These are phyloP conservation scores for Saussurea involucrata DNA, from an alignment of 129 eudicot genomes.

Conservation along the genomic window DNA sequence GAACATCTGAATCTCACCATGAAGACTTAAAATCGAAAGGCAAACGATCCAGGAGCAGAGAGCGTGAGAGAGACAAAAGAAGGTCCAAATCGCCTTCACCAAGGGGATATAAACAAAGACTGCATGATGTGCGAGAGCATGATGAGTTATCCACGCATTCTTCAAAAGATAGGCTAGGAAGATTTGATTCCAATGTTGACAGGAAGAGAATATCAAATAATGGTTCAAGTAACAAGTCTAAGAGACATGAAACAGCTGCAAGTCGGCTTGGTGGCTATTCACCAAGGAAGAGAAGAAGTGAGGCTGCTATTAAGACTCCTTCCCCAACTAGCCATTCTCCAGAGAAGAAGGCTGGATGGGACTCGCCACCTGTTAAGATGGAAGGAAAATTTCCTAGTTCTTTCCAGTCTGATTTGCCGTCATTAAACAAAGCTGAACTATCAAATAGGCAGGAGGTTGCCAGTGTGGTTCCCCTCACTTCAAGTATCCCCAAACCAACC, in stretches of 20 bases:
- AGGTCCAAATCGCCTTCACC: slow-evolving; percentile 60
- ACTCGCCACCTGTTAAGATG: slow-evolving; percentile 41
- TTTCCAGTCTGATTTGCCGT: slow-evolving; percentile 20
- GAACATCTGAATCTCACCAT: slow-evolving; percentile 28
- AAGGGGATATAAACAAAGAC: slow-evolving; percentile 44
- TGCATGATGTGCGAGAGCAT: slow-evolving; percentile 45
- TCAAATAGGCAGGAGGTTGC: slow-evolving; percentile 31
- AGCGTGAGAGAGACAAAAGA: slow-evolving; percentile 56
- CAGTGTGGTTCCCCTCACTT: slow-evolving; percentile 23
- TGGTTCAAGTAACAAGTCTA: slow-evolving; percentile 55
- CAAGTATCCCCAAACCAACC: slow-evolving; percentile 35
- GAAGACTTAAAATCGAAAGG: slow-evolving; percentile 60
- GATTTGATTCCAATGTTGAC: slow-evolving; percentile 48
- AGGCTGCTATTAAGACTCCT: slow-evolving; percentile 76
- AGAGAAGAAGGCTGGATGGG: slow-evolving; percentile 64
- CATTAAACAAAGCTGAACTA: slow-evolving; percentile 35
- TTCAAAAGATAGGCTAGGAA: slow-evolving; percentile 57
- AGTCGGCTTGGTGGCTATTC: slow-evolving; percentile 96
- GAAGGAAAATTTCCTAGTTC: slow-evolving; percentile 26
- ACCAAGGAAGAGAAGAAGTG: slow-evolving; percentile 92
- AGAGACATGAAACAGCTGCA: slow-evolving; percentile 49
- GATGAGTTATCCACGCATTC: slow-evolving; percentile 49
- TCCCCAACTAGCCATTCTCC: slow-evolving; percentile 78
- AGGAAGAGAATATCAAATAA: slow-evolving; percentile 44
- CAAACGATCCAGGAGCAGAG: slow-evolving; percentile 72